phyloP scores from a whole-genome alignment of 805 yeast genomes.

The Kuraishia capsulata region DNA sequence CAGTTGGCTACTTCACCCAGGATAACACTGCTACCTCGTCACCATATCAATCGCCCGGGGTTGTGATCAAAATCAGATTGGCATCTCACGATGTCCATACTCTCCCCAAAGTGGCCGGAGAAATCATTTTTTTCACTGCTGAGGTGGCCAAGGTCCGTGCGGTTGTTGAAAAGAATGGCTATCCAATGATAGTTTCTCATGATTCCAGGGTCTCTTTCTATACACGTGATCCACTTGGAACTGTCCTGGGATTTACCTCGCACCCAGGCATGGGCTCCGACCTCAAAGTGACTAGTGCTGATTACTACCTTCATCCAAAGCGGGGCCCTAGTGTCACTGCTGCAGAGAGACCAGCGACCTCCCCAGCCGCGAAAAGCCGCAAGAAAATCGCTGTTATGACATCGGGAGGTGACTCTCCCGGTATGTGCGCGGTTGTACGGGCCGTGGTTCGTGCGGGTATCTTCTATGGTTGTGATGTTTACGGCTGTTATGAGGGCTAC shows the following conservation, averaged over 20 bases:
- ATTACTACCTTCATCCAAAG: conserved; percentile 18
- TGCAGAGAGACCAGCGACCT: neutral
- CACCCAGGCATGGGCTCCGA: conserved; percentile 28
- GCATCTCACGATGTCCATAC: conserved; percentile 24
- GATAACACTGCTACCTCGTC: conserved; percentile 5
- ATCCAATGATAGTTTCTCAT: conserved; percentile 8
- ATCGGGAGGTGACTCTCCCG: conserved; percentile 78
- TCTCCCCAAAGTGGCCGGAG: conserved; percentile 23
- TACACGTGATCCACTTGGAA: conserved; percentile 60
- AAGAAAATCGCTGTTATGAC: conserved; percentile 69
- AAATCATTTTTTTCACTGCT: conserved; percentile 30
- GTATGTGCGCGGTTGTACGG: conserved; percentile 71
- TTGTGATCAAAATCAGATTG: conserved; percentile 36
- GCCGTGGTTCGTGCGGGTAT: conserved; percentile 68
- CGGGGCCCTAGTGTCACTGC: neutral
- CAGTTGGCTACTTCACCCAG: conserved; percentile 2
- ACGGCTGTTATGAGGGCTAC: conserved; percentile 66
- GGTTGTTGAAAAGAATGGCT: conserved; percentile 11
- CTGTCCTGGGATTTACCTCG: conserved; percentile 45
- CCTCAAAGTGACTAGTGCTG: conserved; percentile 21
- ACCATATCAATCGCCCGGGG: conserved; percentile 32
- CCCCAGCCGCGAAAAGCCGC: neutral
- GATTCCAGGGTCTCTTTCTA: conserved; percentile 17
- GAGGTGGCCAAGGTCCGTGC: conserved; percentile 19
- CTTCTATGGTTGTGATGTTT: conserved; percentile 54